These are phyloP conservation scores for Ogataea paradorogensis DNA, from an alignment of 805 yeast species.

Conservation along the genomic window DNA sequence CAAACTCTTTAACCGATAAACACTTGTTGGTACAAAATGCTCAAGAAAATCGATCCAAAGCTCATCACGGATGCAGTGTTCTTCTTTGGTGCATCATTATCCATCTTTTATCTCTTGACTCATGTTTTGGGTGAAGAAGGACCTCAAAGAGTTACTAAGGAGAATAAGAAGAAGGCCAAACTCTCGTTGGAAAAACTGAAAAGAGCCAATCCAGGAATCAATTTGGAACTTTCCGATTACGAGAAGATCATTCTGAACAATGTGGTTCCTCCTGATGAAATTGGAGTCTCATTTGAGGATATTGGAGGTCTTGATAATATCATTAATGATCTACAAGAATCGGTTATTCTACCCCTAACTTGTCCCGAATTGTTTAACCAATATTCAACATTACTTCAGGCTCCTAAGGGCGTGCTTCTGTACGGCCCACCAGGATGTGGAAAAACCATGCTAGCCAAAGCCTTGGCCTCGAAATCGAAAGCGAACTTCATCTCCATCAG, in stretches of 20 bases:
- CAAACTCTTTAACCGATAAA: slow-evolving; percentile 8
- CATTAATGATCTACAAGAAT: slow-evolving; percentile 81
- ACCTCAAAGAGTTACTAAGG: slow-evolving; percentile 46
- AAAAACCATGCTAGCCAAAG: slow-evolving; percentile 95
- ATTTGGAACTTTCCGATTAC: slow-evolving; percentile 60
- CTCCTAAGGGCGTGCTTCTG: slow-evolving; percentile 90
- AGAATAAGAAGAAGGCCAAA: slow-evolving; percentile 58
- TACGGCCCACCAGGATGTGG: slow-evolving; percentile 99
- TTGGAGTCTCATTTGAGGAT: slow-evolving; percentile 70
- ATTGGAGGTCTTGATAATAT: slow-evolving; percentile 86
- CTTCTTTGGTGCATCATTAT: slow-evolving; percentile 48
- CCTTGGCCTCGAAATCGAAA: slow-evolving; percentile 85
- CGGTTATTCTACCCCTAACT: slow-evolving; percentile 83
- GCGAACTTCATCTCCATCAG: slow-evolving; percentile 89
- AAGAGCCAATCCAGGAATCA: slow-evolving; percentile 54
- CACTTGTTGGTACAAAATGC: slow-evolving; percentile 14
- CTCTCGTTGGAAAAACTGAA: slow-evolving; percentile 57
- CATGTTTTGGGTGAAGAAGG: slow-evolving; percentile 29
- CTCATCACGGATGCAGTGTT: slow-evolving; percentile 31
- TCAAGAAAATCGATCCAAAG: slow-evolving; percentile 30
- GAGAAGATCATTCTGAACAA: slow-evolving; percentile 76
- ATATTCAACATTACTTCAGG: slow-evolving; percentile 67
- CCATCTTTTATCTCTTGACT: slow-evolving; percentile 47
- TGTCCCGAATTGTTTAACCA: slow-evolving; percentile 71
- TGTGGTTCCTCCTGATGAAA: slow-evolving; percentile 82